phyloP scores from a whole-genome alignment of 345 rosid species.

The Hibiscus tridactylites region DNA sequence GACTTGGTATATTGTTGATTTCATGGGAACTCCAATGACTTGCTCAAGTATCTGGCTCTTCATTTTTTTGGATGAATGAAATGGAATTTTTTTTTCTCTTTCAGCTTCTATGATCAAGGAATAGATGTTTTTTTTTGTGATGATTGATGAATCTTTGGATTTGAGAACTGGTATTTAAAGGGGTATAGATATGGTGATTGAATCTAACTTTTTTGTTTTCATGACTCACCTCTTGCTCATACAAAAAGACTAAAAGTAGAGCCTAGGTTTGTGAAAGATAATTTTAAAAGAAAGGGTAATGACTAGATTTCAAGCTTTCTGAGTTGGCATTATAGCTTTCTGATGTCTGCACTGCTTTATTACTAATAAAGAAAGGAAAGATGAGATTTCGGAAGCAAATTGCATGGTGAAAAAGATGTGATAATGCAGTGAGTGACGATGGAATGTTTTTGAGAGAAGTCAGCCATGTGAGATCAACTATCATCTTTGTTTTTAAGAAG shows the following conservation, averaged over 20 bases:
- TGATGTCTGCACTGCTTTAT: slow-evolving; percentile 25
- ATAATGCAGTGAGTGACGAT: slow-evolving; percentile 1
- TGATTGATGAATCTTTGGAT: slow-evolving; percentile 7
- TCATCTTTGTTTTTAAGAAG: neutral
- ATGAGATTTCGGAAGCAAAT: neutral
- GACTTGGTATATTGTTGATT: slow-evolving; percentile 14
- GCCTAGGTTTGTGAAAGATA: neutral
- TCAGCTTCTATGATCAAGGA: slow-evolving; percentile 6
- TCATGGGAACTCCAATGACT: slow-evolving; percentile 20
- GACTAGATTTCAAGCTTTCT: slow-evolving; percentile 18
- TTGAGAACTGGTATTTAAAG: slow-evolving; percentile 11
- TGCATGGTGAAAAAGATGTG: neutral
- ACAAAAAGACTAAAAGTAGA: slow-evolving; percentile 9
- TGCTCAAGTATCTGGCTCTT: slow-evolving; percentile 19
- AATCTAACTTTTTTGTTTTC: slow-evolving; percentile 18
- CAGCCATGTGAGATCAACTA: slow-evolving; percentile 23
- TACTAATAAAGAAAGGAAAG: slow-evolving; percentile 8
- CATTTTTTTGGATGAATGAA: slow-evolving; percentile 14
- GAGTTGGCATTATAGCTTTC: slow-evolving; percentile 44
- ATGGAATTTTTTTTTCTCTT: neutral
- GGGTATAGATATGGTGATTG: neutral
- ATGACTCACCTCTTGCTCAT: slow-evolving; percentile 29
- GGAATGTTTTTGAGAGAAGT: neutral
- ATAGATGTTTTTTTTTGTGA: neutral
- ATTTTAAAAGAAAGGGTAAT: neutral